These are phyloP conservation scores for Melaleuca quinquenervia DNA, from an alignment of 345 rosid genomes.

Conservation along the genomic window DNA sequence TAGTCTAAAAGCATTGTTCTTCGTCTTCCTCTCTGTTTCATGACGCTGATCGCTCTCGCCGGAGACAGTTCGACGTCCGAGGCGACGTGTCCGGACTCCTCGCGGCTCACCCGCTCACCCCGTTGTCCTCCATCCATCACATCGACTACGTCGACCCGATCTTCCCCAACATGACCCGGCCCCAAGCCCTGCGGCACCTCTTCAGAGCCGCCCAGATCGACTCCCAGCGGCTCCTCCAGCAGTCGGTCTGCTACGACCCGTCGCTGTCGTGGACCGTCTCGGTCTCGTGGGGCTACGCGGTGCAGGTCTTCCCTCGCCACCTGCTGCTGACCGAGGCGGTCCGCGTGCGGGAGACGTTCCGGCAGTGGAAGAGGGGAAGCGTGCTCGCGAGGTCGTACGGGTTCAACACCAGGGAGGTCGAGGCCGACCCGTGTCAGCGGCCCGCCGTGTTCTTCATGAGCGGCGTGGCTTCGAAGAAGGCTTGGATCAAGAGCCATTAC, in stretches of 20 bases:
- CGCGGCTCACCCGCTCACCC: constrained; percentile 59
- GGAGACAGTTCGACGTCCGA: constrained; percentile 51
- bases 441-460: constrained; percentile 61
- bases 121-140: constrained; percentile 73
- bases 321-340: constrained; percentile 31
- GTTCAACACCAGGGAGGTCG: constrained; percentile 41
- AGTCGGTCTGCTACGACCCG: constrained; percentile 72
- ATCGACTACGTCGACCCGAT: constrained; percentile 46
- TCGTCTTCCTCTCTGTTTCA: not conserved
- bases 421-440: constrained; percentile 56
- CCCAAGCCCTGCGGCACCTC: constrained; percentile 41
- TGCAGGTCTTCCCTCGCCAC: constrained; percentile 50
- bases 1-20: not conserved
- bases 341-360: constrained; percentile 48
- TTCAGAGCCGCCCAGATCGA: constrained; percentile 41
- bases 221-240: constrained; percentile 57
- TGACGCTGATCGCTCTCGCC: not conserved
- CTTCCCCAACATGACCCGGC: constrained; percentile 61
- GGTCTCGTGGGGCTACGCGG: constrained; percentile 77
- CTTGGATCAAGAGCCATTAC: constrained; percentile 35
- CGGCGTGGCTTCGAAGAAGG: constrained; percentile 6
- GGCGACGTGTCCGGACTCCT: constrained; percentile 69
- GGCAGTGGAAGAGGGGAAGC: constrained; percentile 38
- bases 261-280: constrained; percentile 79
- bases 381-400: constrained; percentile 25